Evolutionary conservation across 2,329 filamentous ascomycete species (phyloP), one percentile per base, ranked within the genome.

Genomic region (Cryoendolithus antarcticus): DNA sequence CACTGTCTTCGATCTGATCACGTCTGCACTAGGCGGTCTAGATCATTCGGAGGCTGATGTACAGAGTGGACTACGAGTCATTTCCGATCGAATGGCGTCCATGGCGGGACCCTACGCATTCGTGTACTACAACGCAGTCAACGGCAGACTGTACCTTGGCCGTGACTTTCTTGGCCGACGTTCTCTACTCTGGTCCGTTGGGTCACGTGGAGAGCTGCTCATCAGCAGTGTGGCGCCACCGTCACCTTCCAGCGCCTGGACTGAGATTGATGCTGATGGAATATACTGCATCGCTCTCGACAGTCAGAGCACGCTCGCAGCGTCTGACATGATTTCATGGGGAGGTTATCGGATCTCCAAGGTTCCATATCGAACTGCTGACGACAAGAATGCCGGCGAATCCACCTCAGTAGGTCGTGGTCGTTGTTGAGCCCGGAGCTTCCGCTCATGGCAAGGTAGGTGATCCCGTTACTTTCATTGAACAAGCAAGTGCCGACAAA

Each of bases 141-240:
- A 71, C 38, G 66, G 65, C 7, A 71, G 71, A 32, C 48, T 96
- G 9, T 93, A 80, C 60, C 95, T 83, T 58, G 86, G 83, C 5
- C 75, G 91, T 47, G 91, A 98, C 59, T 82, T 82, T 42, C 70
- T 98, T 3, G 91, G 91, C 6, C 74, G 91, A 41, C 75, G 91
- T 35, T 96, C 91, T 9, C 65, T 98, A 29, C 67, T 95, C 32
- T 63, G 51, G 32, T 65, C 63, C 12, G 50, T 71, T 11, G 71
- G 72, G 39, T 52, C 59, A n/a, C 58, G 63, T n/a, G 63, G 63
- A 4, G 56, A 59, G 30, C 56, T 91, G 30, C 67, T 70, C 7
- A 62, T 94, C 21, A 83, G 79, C 44, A 94, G 86, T 57, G 63
- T 89, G 40, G 72, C 79, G 7, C 77, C 78, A 50, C 63, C 61